Base-by-base conservation (phyloP, 2,329 filamentous ascomycete genomes). In the Chaetoscypha palmicola region DNA sequence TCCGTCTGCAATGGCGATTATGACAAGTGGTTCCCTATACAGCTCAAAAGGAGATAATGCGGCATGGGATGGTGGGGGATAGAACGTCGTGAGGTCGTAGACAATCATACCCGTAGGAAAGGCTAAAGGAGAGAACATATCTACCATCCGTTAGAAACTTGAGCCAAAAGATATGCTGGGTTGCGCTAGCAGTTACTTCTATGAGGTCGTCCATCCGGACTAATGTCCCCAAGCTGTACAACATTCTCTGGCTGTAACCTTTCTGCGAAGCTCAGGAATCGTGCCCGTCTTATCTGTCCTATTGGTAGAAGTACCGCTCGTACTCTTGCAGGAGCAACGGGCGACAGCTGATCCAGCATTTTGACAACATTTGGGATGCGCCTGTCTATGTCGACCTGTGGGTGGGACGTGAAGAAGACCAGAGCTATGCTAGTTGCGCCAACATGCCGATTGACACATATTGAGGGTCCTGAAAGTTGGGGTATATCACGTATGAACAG, bases 311-410 rank as follows among this genome's bases (percentile, higher is more conserved):
- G 77, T 57, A 96, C 77, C 51, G 84, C 87, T 70, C 86, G 86
- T 62, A 97, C 80, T 74, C 86, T 85, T 69, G 89, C 91, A 63
- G 89, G 89, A 66, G 90, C 86, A 70, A 90, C 81, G 66, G 91
- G 89, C 64, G 90, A 85, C 65, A 95, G 79, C 66, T 86, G 82
- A 72, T 96, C 91, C 68, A 86, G 76, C 89, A 94, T 94, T 63
- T 68, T 83, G 73, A 65, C 67, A 72, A 66, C 68, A 73, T 69
- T 62, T 63, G 65, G 53, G 49, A 54, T 59, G 57, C 56, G 57
- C 57, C 53, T 44, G 31, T 51, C 39, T 37, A 12, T 34, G 12
- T 16, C 32, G 7, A 28, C 24, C 24, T 7, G 24, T 7, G 7
- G 24, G 7, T 28, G 12, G 24, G 24, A 28, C 7, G 31, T 33